Conservation (phyloP, 2,329 filamentous ascomycete genomes). For the Phyllosticta citriasiana region DNA sequence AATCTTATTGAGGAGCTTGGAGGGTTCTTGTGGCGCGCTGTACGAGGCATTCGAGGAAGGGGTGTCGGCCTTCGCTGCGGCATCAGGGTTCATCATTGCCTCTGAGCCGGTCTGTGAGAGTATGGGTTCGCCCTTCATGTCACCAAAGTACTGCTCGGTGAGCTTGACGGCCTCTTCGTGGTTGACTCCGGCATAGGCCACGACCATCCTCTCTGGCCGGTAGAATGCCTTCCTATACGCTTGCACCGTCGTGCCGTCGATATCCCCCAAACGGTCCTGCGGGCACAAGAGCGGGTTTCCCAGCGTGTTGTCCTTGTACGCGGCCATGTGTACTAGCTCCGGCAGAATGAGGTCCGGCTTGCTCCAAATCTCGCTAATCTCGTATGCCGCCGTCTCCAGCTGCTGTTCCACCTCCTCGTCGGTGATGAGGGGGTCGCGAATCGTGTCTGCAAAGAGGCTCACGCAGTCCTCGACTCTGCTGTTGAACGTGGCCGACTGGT, state of each 20-base stretch:
- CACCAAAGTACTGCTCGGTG: constrained; percentile 79
- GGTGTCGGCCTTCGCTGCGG: constrained; percentile 19
- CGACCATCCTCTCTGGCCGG: constrained; percentile 79
- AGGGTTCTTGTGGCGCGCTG: constrained; percentile 41
- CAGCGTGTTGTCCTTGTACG: constrained; percentile 90
- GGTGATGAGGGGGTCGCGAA: constrained; percentile 74
- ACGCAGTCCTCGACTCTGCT: constrained; percentile 74
- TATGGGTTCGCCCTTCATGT: constrained; percentile 55
- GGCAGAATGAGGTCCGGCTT: constrained; percentile 94
- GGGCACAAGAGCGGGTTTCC: constrained; percentile 91
- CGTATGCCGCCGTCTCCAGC: constrained; percentile 83
- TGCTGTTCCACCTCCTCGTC: constrained; percentile 81
- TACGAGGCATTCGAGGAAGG: constrained; percentile 10
- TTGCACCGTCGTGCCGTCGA: constrained; percentile 62
- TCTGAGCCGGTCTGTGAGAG: constrained; percentile 50
- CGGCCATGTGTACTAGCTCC: constrained; percentile 89
- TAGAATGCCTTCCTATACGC: constrained; percentile 78
- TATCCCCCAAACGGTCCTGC: constrained; percentile 65
- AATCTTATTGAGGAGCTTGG: constrained; percentile 67
- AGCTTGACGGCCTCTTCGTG: constrained; percentile 71
- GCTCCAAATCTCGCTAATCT: constrained; percentile 94
- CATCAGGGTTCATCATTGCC: constrained; percentile 23
- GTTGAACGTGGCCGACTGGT: constrained; percentile 97
- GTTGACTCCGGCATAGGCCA: constrained; percentile 87
- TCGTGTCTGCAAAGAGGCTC: constrained; percentile 82